Base-by-base conservation (phyloP, 1,139 yeast species). In the Arxiozyma bovina region DNA sequence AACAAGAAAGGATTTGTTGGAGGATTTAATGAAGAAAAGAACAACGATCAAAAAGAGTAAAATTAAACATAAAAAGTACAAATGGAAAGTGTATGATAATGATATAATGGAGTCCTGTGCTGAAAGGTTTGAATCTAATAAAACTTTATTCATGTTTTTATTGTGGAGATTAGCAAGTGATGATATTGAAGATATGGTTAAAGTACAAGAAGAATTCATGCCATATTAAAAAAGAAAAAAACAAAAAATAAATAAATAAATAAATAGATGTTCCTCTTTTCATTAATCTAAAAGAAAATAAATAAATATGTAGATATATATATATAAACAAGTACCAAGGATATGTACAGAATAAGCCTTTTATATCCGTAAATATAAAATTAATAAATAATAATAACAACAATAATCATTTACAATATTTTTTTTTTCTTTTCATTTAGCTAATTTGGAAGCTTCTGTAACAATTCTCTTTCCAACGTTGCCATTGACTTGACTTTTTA, bases 141-240 rank as follows among this genome's bases (percentile, higher is more conserved):
- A 85, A 58, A 77, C 87, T 30, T 78, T 82, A 3, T 78, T 87
- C 54, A 87, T 86, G 86, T 67, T 86, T 67, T 63, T 87, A 7
- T 70, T 88, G 62, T 90, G 96, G 96, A 75, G 89, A 60, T 65
- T 85, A 47, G 74, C 84, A 22, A 70, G 80, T 43, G 81, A 88
- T 2, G 77, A 80, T 58, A 74, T 84, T 41, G 85, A 80, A 17
- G 81, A 80, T 68, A 70, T 74, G 53, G 58, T 60, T n/a, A 61
- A 64, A 45, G 57, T 58, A 25, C 68, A 65, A 52, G 52, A 59
- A 9, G 62, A 62, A 20, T 64, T 64, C 51, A 60, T 55, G 25
- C 18, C 20, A 4, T 11, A 40, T 30, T 41, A 52, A 54, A n/a
- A n/a, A n/a, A n/a, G n/a, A n/a, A n/a, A n/a, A n/a, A n/a, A n/a